phyloP scores from a whole-genome alignment of 208 protist genomes.

The Wallacemonas sp. region DNA sequence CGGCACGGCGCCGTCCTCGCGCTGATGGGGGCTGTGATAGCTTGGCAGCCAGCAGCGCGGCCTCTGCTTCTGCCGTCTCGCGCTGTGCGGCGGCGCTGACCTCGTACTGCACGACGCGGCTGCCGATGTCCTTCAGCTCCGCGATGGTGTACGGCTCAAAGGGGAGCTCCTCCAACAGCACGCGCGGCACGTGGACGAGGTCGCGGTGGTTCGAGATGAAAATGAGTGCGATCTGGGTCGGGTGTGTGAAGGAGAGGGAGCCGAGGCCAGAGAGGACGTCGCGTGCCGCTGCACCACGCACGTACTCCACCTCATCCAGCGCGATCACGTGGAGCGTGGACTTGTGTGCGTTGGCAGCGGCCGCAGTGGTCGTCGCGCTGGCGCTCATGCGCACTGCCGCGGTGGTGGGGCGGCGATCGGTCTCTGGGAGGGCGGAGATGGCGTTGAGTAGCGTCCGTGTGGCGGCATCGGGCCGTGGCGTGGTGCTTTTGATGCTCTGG shows the following conservation, averaged over 20 bases:
- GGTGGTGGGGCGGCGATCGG: not conserved
- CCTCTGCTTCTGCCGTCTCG: not conserved
- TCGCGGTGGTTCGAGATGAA: slow-evolving; percentile 83
- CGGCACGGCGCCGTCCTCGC: not conserved
- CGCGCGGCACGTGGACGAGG: slow-evolving; percentile 71
- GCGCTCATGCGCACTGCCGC: too few species aligned
- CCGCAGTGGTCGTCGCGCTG: too few species aligned
- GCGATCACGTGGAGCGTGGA: slow-evolving; percentile 63
- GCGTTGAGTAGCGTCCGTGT: slow-evolving; percentile 32
- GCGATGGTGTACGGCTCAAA: slow-evolving; percentile 67
- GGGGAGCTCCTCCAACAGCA: slow-evolving; percentile 59
- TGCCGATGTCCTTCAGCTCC: slow-evolving; percentile 50
- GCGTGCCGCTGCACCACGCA: slow-evolving; percentile 30
- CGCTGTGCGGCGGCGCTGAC: slow-evolving; percentile 14
- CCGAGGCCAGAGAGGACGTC: slow-evolving; percentile 47
- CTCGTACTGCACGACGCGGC: slow-evolving; percentile 25
- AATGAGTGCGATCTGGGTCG: slow-evolving; percentile 60
- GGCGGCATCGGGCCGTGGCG: slow-evolving; percentile 32
- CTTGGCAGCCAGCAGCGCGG: not conserved
- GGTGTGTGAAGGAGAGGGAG: slow-evolving; percentile 38
- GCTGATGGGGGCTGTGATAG: not conserved
- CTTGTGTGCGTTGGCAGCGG: slow-evolving; percentile 8
- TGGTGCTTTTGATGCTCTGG: slow-evolving; percentile 38
- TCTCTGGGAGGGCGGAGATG: slow-evolving; percentile 27
- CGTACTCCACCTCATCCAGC: slow-evolving; percentile 85